Percentiles rank a stretch among this genome's conserved stretches.
These are phyloP conservation scores for Coniophora puteana DNA, from an alignment of 1,284 basidiomycete species.

Conservation along the genomic window DNA sequence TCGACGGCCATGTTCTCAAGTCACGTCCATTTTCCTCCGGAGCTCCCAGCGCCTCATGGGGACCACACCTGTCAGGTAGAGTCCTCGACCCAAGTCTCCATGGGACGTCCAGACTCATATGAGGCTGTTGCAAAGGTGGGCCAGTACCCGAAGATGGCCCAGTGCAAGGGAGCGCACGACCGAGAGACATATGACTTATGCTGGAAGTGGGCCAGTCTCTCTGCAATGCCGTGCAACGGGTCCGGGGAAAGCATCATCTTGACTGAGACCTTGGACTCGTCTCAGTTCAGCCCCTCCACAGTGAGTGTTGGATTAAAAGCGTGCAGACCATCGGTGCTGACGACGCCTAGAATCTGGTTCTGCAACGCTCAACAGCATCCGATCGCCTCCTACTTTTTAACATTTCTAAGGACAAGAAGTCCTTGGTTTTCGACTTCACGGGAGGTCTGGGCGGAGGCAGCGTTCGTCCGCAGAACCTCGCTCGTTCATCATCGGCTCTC, in stretches of 20 bases:
- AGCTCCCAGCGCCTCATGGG: slow-evolving; percentile 16
- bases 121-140: too few relatives aligned
- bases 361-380: slow-evolving; percentile 2
- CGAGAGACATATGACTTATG: slow-evolving; percentile 30
- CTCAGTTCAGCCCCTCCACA: too few relatives aligned
- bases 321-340: not conserved
- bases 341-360: slow-evolving; percentile 2
- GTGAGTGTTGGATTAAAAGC: not conserved
- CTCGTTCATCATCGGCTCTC: too few relatives aligned
- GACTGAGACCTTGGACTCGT: too few relatives aligned
- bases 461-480: too few relatives aligned
- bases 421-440: slow-evolving; percentile 2
- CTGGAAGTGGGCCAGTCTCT: slow-evolving; percentile 29
- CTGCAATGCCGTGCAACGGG: slow-evolving; percentile 9
- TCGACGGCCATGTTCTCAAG: slow-evolving; percentile 16
- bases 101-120: not conserved
- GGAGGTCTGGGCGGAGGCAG: too few relatives aligned
- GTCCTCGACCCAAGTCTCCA: too few relatives aligned
- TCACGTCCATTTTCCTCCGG: slow-evolving; percentile 21
- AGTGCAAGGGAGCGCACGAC: slow-evolving; percentile 30
- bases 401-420: not conserved
- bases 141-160: slow-evolving; percentile 37
- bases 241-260: slow-evolving; percentile 1
- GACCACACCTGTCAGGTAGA: slow-evolving; percentile 20
- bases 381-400: slow-evolving; percentile 2